Evolutionary conservation across 768 basidiomycete genomes (phyloP).

Genomic region (Hygrocybe coccinea): DNA sequence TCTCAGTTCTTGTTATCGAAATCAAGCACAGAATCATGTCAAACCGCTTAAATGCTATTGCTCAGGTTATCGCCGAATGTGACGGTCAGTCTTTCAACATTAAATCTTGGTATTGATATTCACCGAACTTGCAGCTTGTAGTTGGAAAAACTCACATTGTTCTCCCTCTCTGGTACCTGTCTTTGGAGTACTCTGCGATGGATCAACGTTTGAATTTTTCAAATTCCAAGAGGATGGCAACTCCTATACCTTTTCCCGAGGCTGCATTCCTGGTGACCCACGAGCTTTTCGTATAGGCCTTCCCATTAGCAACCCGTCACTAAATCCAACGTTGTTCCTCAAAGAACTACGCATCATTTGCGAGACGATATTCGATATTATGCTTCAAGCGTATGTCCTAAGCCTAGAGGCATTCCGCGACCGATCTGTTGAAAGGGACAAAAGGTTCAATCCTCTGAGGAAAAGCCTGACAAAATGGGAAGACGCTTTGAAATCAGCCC

Average conservation of each 20-base stretch:
- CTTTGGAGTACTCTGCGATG: background rate
- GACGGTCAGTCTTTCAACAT: background rate
- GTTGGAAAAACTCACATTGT: background rate
- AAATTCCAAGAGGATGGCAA: background rate
- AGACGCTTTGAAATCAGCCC: background rate
- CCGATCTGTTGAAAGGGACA: background rate
- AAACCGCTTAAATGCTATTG: background rate
- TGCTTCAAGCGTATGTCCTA: background rate
- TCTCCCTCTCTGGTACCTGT: background rate
- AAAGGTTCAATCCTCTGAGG: background rate
- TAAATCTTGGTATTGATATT: background rate
- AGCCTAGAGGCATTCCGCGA: background rate
- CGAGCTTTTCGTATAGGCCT: background rate
- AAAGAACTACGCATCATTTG: background rate
- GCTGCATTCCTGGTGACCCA: slow-evolving; percentile 1
- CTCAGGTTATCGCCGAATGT: background rate
- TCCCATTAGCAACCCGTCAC: background rate
- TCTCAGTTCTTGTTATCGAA: background rate
- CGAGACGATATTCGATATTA: slow-evolving; percentile 1
- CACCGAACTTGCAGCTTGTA: background rate
- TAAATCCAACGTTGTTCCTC: background rate
- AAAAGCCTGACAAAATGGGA: background rate
- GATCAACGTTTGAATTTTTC: background rate
- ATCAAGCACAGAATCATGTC: background rate
- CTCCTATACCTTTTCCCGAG: background rate